phyloP scores from a whole-genome alignment of 257 asterid genomes.

The Gardenia jasminoides region DNA sequence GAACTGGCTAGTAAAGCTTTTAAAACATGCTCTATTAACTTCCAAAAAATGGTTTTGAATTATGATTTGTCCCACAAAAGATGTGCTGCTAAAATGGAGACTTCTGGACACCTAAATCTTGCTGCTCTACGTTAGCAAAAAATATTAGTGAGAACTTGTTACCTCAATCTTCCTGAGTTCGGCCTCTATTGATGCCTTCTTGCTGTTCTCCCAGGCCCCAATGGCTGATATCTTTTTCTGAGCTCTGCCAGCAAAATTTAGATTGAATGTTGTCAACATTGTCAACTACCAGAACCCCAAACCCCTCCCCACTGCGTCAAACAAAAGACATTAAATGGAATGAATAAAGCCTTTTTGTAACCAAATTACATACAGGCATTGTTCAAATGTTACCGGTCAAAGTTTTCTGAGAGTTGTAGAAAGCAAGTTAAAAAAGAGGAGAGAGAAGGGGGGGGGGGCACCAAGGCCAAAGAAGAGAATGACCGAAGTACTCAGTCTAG shows the following conservation, averaged over 20 bases:
- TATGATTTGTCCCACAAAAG: background rate
- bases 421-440: background rate
- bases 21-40: background rate
- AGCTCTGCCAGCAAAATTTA: slow-evolving; percentile 48
- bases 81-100: background rate
- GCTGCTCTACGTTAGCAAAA: background rate
- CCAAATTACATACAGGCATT: background rate
- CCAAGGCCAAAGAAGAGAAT: background rate
- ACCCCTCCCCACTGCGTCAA: background rate
- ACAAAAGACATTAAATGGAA: background rate
- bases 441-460: too few species aligned
- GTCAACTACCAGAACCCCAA: background rate
- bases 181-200: slow-evolving; percentile 83
- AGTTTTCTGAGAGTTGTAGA: background rate
- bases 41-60: background rate
- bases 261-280: slow-evolving; percentile 12
- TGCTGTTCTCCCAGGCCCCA: slow-evolving; percentile 90
- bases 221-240: slow-evolving; percentile 66
- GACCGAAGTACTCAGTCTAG: background rate
- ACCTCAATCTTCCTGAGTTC: slow-evolving; percentile 90
- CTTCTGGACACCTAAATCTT: background rate
- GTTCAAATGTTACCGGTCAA: background rate
- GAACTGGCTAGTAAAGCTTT: background rate
- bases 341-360: background rate
- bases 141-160: slow-evolving; percentile 8